Evolutionary conservation across 176 grass and related monocot species (phyloP), one percentile per base, ranked within the genome.

Genomic region (Paspalum vaginatum): DNA sequence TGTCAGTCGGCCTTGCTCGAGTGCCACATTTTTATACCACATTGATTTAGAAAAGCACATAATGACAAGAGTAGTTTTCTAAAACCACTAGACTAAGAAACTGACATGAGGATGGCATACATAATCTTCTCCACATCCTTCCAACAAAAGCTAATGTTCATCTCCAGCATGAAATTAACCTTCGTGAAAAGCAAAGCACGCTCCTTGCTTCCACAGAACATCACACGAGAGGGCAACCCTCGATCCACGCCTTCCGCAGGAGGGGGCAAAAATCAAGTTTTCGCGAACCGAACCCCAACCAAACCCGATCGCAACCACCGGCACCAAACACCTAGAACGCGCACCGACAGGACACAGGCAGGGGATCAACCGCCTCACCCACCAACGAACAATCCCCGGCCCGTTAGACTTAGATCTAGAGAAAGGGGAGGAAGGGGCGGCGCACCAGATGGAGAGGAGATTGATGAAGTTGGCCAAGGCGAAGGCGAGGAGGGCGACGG

Each of bases 401-500:
- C 65, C 67, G 7, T 0, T 52, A 32, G 85, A 85, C 63, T 75
- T 71, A 77, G 82, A 72, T 62, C 43, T 78, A 78, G 9, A 32
- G 32, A 10, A 14, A 41, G 22, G 15, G 48, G 48, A 17, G 40
- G n/a, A 16, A 37, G 4, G 77, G 39, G 25, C 67, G 39, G 51
- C 80, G 87, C 84, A 94, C 92, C 92, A 94, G 86, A 91, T 85
- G 68, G 92, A 81, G 87, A 94, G 66, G 92, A 91, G 81, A 78
- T 94, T 94, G 89, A 94, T 39, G 84, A 94, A 72, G 84, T 89
- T 90, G 44, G 89, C 92, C 74, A 87, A 37, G 66, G 89, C 82
- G 81, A 94, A 94, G 84, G 92, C 92, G 68, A 94, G 68, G 63
- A 94, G 37, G 18, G 92, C 89, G 74, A 82, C 83, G 68, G 87